Conservation (phyloP, 768 basidiomycete species). For the Naganishia onofrii region DNA sequence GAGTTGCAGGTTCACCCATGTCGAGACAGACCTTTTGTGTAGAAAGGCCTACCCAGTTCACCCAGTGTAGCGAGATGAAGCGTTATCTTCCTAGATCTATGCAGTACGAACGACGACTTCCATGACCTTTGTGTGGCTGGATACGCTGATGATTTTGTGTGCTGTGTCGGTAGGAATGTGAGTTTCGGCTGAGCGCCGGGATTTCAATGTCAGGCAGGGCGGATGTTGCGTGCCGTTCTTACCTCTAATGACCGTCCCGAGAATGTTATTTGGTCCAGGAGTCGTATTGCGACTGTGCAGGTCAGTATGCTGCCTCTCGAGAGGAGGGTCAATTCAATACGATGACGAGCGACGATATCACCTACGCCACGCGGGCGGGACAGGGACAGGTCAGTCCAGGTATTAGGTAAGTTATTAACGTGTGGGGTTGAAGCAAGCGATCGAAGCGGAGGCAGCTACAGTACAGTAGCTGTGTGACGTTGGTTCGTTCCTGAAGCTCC, state of each 20-base stretch:
- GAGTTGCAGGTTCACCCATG: conserved; percentile 1
- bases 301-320: no score
- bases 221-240: neutral
- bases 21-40: neutral
- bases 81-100: neutral
- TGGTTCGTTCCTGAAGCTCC: no score
- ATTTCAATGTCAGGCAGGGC: neutral
- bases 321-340: no score
- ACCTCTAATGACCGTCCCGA: neutral
- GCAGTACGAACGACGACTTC: neutral
- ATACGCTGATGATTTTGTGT: neutral
- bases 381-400: neutral
- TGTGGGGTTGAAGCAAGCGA: no score
- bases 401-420: neutral
- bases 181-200: neutral
- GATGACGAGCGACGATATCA: no score
- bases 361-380: neutral
- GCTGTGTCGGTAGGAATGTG: neutral
- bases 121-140: neutral
- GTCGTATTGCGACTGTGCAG: no score
- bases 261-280: no score
- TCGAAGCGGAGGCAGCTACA: no score
- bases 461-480: no score
- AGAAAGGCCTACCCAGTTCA: neutral
- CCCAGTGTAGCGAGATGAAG: neutral